Evolutionary conservation across 371 early-diverging fungal genomes (phyloP), one percentile per base, ranked within the genome.

Genomic region (Mortierella sp.): DNA sequence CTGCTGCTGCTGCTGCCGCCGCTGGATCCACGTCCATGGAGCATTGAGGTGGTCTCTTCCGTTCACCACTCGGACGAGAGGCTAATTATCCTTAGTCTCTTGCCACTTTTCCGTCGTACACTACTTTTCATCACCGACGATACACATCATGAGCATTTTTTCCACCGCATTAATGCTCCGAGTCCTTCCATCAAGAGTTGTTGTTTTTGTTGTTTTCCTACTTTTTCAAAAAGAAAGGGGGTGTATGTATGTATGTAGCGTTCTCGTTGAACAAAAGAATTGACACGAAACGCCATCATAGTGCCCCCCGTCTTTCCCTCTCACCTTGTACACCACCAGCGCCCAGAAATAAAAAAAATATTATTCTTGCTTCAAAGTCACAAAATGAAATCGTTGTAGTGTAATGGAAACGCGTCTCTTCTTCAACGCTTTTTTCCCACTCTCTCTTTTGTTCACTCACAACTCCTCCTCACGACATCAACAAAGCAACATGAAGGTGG

Each of bases 401-500:
- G 26, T 57, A 26, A 11, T 0, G 21, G 0, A 19, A 1, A 63
- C 65, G 38, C 65, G 65, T 63, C 42, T 38, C 3, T 68, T 38
- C 10, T 68, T 21, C 1, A 19, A 68, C 0, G 9, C 26, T 50
- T 50, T 60, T 14, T 75, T 63, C 14, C 24, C 7, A 45, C 21
- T 73, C 54, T 8, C 45, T 5, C 19, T 52, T n/a, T 55, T n/a
- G n/a, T 24, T 14, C 55, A 6, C n/a, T n/a, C 34, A 19, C 63
- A 63, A 8, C 63, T 63, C 63, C 50, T 50, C 50, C 38, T 63
- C 21, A 47, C 48, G 10, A 3, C 10, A 42, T 42, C 68, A 68
- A 48, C 75, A 70, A 63, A 38, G 34, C 19, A 19, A 38, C 50
- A 93, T 94, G 94, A 91, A 92, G 77, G 90, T 93, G 75, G 91